Conservation (phyloP, 352 stramenopile genomes). For the Globisporangium heterothallicum region DNA sequence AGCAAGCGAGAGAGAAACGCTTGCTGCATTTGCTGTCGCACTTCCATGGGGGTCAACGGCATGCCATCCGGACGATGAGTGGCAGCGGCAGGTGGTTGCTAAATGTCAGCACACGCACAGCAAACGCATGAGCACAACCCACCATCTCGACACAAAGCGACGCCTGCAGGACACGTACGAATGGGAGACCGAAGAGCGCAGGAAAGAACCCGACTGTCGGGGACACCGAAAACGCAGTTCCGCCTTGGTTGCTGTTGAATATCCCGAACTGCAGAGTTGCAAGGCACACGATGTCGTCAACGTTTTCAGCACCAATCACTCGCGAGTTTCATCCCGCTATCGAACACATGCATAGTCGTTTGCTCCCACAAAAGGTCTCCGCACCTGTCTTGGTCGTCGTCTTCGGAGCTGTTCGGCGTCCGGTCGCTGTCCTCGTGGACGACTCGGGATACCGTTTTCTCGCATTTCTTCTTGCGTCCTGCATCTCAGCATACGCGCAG, state of each 20-base stretch:
- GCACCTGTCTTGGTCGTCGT: slow-evolving; percentile 40
- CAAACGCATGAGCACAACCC: background rate
- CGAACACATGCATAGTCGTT: too few species aligned
- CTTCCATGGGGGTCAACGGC: slow-evolving; percentile 43
- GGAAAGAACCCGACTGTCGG: slow-evolving; percentile 82
- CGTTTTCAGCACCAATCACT: too few species aligned
- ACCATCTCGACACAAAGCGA: background rate
- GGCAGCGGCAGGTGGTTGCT: slow-evolving; percentile 34
- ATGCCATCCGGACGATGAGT: slow-evolving; percentile 38
- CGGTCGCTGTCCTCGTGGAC: slow-evolving; percentile 54
- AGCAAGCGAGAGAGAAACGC: slow-evolving; percentile 69
- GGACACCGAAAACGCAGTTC: slow-evolving; percentile 41
- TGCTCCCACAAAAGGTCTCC: too few species aligned
- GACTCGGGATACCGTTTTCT: slow-evolving; percentile 37
- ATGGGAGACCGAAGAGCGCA: slow-evolving; percentile 67
- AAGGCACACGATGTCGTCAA: too few species aligned
- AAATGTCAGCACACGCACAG: slow-evolving; percentile 38
- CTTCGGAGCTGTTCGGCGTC: slow-evolving; percentile 56
- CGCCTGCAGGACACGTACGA: slow-evolving; percentile 18
- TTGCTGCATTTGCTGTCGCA: slow-evolving; percentile 63
- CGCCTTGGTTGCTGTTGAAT: slow-evolving; percentile 27
- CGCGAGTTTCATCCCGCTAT: too few species aligned
- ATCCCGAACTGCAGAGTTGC: slow-evolving; percentile 35
- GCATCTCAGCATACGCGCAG: too few species aligned
- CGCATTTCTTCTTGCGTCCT: slow-evolving; percentile 22